phyloP scores from a whole-genome alignment of 2,329 filamentous ascomycete species.

The Penicillium sp. region DNA sequence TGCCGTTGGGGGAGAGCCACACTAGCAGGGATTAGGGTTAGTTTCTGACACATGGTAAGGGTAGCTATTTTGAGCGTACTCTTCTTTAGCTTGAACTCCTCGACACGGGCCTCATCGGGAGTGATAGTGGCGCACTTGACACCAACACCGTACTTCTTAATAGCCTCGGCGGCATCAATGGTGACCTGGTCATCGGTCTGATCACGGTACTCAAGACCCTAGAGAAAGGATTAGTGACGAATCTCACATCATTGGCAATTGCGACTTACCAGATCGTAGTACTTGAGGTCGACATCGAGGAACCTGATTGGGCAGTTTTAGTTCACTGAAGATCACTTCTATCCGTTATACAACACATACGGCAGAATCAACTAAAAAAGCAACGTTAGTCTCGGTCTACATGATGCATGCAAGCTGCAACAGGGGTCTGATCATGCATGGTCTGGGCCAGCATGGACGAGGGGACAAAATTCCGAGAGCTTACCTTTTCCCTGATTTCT shows the following conservation, averaged over 20 bases:
- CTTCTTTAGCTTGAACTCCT: slow-evolving; percentile 99
- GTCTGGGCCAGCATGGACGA: slow-evolving; percentile 7
- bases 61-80: slow-evolving; percentile 54
- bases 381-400: slow-evolving; percentile 13
- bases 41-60: slow-evolving; percentile 1
- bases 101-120: slow-evolving; percentile 88
- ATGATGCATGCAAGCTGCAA: slow-evolving; percentile 3
- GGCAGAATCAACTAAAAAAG: slow-evolving; percentile 71
- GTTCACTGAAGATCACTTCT: slow-evolving; percentile 7
- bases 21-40: slow-evolving; percentile 49
- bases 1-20: slow-evolving; percentile 98
- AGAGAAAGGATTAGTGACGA: slow-evolving; percentile 8
- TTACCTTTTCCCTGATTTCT: slow-evolving; percentile 90
- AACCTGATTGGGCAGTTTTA: slow-evolving; percentile 48
- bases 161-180: slow-evolving; percentile 87
- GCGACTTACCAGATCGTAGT: slow-evolving; percentile 69
- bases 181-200: slow-evolving; percentile 96
- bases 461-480: slow-evolving; percentile 15
- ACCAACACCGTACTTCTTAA: slow-evolving; percentile 97
- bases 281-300: slow-evolving; percentile 96
- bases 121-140: slow-evolving; percentile 99
- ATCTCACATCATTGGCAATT: not conserved
- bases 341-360: slow-evolving; percentile 33
- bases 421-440: slow-evolving; percentile 14
- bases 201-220: slow-evolving; percentile 87